Percentiles rank a stretch among this genome's conserved stretches.
These are phyloP conservation scores for Tetrahymena malaccensis DNA, from an alignment of 73 alveolate species.

Conservation along the genomic window DNA sequence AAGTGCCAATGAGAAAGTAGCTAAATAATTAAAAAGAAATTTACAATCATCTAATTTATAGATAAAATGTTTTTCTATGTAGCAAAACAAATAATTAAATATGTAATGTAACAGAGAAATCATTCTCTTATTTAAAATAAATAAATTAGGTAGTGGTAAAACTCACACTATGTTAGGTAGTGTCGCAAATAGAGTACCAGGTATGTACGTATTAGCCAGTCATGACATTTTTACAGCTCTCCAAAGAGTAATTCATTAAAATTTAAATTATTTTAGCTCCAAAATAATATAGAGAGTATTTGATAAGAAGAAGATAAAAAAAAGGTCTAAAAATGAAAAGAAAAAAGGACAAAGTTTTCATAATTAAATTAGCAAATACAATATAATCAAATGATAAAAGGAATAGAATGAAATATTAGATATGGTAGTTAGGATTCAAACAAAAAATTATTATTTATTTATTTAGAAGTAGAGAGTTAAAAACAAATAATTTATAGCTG, in stretches of 20 bases:
- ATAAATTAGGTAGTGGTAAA: slow-evolving; percentile 92
- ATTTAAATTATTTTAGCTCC: not conserved
- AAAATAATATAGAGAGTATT: not conserved
- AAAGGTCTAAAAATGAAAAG: not conserved
- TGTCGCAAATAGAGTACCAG: slow-evolving; percentile 84
- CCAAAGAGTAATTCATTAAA: slow-evolving; percentile 43
- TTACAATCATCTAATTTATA: too few relatives aligned
- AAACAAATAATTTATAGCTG: too few relatives aligned
- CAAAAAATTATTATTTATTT: too few relatives aligned
- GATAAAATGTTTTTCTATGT: not conserved
- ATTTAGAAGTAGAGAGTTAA: not conserved
- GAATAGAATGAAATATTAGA: too few relatives aligned
- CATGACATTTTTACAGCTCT: slow-evolving; percentile 82
- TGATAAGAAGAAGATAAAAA: not conserved
- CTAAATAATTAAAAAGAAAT: too few relatives aligned
- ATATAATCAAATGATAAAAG: too few relatives aligned
- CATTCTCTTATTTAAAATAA: not conserved
- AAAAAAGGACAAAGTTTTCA: not conserved
- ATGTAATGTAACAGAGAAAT: not conserved
- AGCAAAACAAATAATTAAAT: not conserved
- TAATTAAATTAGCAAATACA: too few relatives aligned
- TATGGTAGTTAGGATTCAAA: too few relatives aligned
- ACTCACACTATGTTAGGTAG: slow-evolving; percentile 97
- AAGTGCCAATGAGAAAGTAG: slow-evolving; percentile 70
- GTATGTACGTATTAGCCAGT: slow-evolving; percentile 96